Base-by-base conservation (phyloP, 2,329 filamentous ascomycete genomes). In the Colletotrichum cordylinicola region DNA sequence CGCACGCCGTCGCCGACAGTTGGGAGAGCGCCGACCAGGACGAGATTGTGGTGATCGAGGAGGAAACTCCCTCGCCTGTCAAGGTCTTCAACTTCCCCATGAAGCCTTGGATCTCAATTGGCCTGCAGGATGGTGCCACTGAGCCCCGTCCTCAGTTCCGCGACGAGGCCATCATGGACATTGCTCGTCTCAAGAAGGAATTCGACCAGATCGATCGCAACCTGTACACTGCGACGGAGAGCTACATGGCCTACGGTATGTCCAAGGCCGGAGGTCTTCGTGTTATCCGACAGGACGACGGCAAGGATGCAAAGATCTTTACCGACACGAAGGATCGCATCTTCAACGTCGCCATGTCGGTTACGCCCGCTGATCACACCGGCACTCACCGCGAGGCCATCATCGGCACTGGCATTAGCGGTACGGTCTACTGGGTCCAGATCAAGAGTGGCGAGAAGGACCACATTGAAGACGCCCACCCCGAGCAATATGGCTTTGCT, bases 201-300 rank as follows among this genome's bases (percentile, higher is more conserved):
- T 98, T 98, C 81, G 97, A 99, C 82, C 97, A 98, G 86, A 93
- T 98, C 77, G 97, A 99, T 82, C 94, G 98, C 78, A 98, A 96
- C 78, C 90, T 99, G 37, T 96, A 96, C 66, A 94, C 96, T 7
- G 96, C 96, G 21, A 96, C 95, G 31, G 93, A 95, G 82, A 94
- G 94, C 76, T 98, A 97, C 86, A 98, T 99, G 85, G 93, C 95
- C 8, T 99, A 98, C 81, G 96, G 95, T 58, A 95, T 98, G 88
- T 95, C 95, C 58, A 98, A 98, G 88, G 95, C 96, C 79, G 96
- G 96, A 67, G 97, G 97, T 64, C 92, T 99, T 80, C 93, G 96
- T 72, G 94, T 99, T 73, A 98, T 99, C 82, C 93, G 95, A 77
- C 97, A 99, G 86, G 95, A 98, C 79, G 96, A 98, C 82, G 97